phyloP scores from a whole-genome alignment of 768 basidiomycete species.

The Trametes cubensis region DNA sequence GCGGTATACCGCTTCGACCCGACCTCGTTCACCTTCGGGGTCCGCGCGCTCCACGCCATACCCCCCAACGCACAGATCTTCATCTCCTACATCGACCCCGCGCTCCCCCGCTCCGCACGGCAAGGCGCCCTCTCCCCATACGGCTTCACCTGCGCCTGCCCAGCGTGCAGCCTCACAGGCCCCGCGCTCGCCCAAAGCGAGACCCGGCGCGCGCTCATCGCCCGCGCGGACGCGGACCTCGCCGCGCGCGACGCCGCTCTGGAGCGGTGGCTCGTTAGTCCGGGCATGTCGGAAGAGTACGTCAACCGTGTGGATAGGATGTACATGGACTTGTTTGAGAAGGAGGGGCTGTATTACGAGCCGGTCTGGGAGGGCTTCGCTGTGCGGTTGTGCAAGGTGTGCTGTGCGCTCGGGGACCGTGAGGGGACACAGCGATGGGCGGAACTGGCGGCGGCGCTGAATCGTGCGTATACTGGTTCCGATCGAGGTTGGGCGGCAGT shows the following conservation, averaged over 20 bases:
- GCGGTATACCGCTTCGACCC: slow-evolving; percentile 9
- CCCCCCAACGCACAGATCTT: background rate
- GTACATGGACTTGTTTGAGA: slow-evolving; percentile 15
- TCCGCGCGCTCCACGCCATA: slow-evolving; percentile 17
- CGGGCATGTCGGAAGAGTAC: slow-evolving; percentile 8
- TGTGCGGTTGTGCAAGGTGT: slow-evolving; percentile 12
- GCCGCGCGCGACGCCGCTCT: slow-evolving; percentile 6
- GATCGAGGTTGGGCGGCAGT: slow-evolving; percentile 15
- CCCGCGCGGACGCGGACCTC: slow-evolving; percentile 5
- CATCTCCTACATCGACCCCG: slow-evolving; percentile 19
- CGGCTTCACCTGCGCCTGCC: slow-evolving; percentile 16
- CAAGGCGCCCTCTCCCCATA: slow-evolving; percentile 7
- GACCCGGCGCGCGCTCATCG: slow-evolving; percentile 11
- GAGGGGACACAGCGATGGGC: slow-evolving; percentile 11
- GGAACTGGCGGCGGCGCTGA: background rate
- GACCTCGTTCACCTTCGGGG: background rate
- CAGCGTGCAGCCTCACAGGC: slow-evolving; percentile 10
- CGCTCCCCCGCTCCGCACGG: slow-evolving; percentile 4
- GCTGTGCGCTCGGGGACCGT: slow-evolving; percentile 15
- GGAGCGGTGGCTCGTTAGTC: slow-evolving; percentile 4
- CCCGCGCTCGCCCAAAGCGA: slow-evolving; percentile 2
- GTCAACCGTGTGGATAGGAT: slow-evolving; percentile 9
- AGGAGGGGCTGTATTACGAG: slow-evolving; percentile 16
- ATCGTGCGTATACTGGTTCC: slow-evolving; percentile 8
- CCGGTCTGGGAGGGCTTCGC: slow-evolving; percentile 14